Evolutionary conservation across 495 filamentous ascomycete species (phyloP), one percentile per base, ranked within the genome.

Genomic region (Parathielavia appendiculata): DNA sequence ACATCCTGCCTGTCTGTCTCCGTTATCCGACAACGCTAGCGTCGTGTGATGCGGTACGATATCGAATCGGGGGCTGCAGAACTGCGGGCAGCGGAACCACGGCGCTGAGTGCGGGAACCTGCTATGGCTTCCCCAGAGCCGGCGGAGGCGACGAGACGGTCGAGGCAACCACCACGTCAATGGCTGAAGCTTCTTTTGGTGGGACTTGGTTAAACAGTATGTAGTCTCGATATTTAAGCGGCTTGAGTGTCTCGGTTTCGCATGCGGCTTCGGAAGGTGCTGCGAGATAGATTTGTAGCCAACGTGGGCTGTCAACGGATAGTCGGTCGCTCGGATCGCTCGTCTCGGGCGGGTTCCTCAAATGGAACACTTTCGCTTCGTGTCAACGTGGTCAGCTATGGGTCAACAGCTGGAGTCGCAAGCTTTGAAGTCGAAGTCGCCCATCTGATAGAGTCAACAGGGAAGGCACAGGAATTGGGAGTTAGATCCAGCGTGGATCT

Each of bases 1-100:
- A 71, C 77, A 91, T 92, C 61, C 63, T 83, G 32, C 12, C 48
- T 20, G 19, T 17, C 13, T 54, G 22, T 23, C 16, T 26, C 26
- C 6, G 6, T 6, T 30, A 30, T 30, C n/a, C 19, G 22, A 6
- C 38, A 6, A 35, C 6, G 17, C 19, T n/a, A 10, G 5, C 16
- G 22, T 22, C 10, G 35, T 47, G 53, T 23, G 32, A 38, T 47
- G 53, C 12, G 41, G 26, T 47, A 26, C 4, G 12, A 34, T 40
- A 35, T 16, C 20, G 20, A 26, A 35, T 17, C 54, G 34, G 41
- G 32, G 12, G 32, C 17, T 40, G 22, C 36, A 11, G 36, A 46
- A 9, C 22, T 36, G 54, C 40, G 34, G 23, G 46, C 26, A 30
- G 6, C 20, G 17, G 43, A 30, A n/a, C 32, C 17, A 30, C 50